These are phyloP conservation scores for Yarrowia keelungensis DNA, from an alignment of 805 yeast genomes.

Conservation along the genomic window DNA sequence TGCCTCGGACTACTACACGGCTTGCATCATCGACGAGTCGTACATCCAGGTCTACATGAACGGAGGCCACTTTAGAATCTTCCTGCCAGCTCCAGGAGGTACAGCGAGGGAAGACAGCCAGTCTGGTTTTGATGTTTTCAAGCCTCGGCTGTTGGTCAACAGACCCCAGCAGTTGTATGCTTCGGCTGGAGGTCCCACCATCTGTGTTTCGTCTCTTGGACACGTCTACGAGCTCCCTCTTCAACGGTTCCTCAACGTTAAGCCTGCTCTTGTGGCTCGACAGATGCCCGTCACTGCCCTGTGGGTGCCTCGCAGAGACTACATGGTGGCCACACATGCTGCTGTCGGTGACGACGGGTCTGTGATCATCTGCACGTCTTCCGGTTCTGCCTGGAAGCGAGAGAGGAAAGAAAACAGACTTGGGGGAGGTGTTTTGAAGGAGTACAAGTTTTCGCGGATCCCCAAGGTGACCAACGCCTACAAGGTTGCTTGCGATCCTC, in stretches of 20 bases:
- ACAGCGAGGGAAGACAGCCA: background rate
- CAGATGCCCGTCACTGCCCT: conserved; percentile 40
- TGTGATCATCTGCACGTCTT: conserved; percentile 66
- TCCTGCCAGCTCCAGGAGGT: conserved; percentile 48
- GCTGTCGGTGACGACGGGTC: conserved; percentile 75
- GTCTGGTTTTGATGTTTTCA: conserved; percentile 42
- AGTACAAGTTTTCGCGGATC: conserved; percentile 61
- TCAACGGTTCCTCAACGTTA: conserved; percentile 41
- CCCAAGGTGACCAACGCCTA: conserved; percentile 63
- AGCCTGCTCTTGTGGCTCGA: conserved; percentile 41
- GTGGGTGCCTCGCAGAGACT: conserved; percentile 53
- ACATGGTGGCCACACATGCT: conserved; percentile 67
- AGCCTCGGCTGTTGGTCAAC: conserved; percentile 39
- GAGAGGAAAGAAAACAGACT: conserved; percentile 43
- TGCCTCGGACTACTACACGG: conserved; percentile 73
- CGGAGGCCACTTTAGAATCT: conserved; percentile 62
- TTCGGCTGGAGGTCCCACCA: conserved; percentile 43
- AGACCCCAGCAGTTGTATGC: conserved; percentile 41
- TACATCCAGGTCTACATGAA: conserved; percentile 69
- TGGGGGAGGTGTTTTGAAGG: conserved; percentile 48
- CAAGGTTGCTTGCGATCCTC: conserved; percentile 69
- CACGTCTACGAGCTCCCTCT: conserved; percentile 44
- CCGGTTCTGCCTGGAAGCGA: conserved; percentile 67
- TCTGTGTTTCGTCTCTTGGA: conserved; percentile 46
- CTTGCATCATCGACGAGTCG: conserved; percentile 63